Percentiles rank a stretch among this genome's conserved stretches.
phyloP scores from a whole-genome alignment of 2,329 filamentous ascomycete species.

The Monilinia fructigena region DNA sequence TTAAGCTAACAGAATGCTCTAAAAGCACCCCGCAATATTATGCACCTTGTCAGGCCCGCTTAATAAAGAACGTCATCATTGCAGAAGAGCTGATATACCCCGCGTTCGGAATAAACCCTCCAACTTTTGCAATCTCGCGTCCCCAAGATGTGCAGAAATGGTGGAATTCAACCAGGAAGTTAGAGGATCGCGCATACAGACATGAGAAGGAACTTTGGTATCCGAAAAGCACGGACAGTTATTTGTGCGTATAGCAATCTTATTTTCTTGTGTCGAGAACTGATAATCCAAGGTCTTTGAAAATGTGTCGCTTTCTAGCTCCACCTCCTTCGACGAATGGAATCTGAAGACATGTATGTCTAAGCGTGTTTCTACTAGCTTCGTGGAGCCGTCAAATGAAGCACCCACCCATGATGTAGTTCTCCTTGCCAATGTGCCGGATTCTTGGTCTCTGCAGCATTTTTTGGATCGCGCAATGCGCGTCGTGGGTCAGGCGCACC shows the following conservation, averaged over 20 bases:
- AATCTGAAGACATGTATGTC: background rate
- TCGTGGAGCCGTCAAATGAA: background rate
- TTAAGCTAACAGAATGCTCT: background rate
- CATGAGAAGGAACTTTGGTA: background rate
- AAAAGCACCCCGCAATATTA: background rate
- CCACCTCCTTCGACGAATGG: background rate
- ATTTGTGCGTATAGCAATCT: background rate
- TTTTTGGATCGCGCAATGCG: background rate
- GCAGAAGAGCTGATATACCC: background rate
- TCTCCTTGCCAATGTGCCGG: background rate
- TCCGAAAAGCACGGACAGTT: too few relatives aligned
- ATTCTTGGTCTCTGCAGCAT: background rate
- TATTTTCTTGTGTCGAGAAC: background rate
- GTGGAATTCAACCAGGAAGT: background rate
- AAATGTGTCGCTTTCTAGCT: background rate
- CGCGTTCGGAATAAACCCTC: background rate
- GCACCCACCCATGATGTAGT: background rate
- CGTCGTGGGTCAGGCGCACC: background rate
- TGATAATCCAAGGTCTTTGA: background rate
- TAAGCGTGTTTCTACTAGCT: background rate
- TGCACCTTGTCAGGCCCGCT: background rate
- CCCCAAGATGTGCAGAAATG: background rate
- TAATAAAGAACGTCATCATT: background rate
- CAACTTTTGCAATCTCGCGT: background rate
- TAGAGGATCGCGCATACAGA: background rate